Evolutionary conservation across 495 filamentous ascomycete species (phyloP), one percentile per base, ranked within the genome.

Genomic region (Hyaloscypha bicolor): DNA sequence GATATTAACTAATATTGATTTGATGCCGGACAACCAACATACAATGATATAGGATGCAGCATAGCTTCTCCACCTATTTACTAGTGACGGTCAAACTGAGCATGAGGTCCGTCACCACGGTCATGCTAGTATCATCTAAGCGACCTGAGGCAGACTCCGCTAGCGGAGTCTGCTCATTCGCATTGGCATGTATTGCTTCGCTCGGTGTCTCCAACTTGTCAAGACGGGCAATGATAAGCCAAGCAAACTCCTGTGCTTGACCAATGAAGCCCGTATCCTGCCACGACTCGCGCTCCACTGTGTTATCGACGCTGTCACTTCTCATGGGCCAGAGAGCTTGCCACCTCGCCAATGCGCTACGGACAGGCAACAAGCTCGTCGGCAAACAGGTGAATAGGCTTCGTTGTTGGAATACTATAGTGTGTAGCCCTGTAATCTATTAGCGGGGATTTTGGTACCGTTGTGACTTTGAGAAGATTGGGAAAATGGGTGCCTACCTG

Each of bases 111-210:
- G 59, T 62, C n/a, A 62, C 37, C 37, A 62, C 11, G 3, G 33
- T 62, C 59, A 62, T 62, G 48, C 59, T 62, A 19, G 59, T 62
- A 62, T 62, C 59, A 48, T 62, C 59, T 25, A 62, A 37, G 6
- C n/a, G 32, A 22, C 59, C 59, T 0, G 37, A n/a, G 12, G 5
- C 59, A 16, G 59, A 14, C 59, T 62, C 37, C 33, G 12, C 29
- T 35, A 25, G 6, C 8, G 59, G 59, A 30, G 31, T n/a, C 8
- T n/a, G 29, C 30, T 42, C 16, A 5, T 6, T 33, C 16, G 16
- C 31, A 6, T 4, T 39, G 29, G 35, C n/a, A 35, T 2, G 21
- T 29, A 25, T 6, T 14, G n/a, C 37, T n/a, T 39, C 39, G 5
- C 21, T 51, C 9, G 14, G 21, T 5, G 31, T 16, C 4, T 62